Evolutionary conservation across 2,329 filamentous ascomycete species (phyloP).

Genomic region (Penicillium digitatum): DNA sequence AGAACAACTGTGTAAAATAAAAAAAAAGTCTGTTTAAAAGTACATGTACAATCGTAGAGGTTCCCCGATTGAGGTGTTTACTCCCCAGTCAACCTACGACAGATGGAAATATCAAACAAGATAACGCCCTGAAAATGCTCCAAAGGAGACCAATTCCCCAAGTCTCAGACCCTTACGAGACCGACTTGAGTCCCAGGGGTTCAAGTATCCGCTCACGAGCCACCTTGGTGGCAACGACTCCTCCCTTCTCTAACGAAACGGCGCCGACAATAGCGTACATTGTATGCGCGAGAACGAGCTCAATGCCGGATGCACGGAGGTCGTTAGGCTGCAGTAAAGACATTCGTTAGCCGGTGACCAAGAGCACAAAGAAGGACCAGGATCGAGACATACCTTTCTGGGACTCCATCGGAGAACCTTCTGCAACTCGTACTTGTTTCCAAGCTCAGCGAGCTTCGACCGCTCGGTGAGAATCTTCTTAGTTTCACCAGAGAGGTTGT

Average conservation of each 20-base stretch:
- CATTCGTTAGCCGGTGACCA: not conserved
- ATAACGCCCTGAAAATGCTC: constrained; percentile 40
- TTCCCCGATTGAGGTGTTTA: constrained; percentile 16
- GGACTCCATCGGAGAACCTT: constrained; percentile 86
- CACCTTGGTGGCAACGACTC: constrained; percentile 68
- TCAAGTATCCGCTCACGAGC: constrained; percentile 72
- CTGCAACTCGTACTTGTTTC: constrained; percentile 64
- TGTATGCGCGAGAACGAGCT: constrained; percentile 70
- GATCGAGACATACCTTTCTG: constrained; percentile 58
- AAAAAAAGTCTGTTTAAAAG: constrained; percentile 28
- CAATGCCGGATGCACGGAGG: constrained; percentile 66
- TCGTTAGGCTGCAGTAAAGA: constrained; percentile 54
- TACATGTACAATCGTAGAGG: constrained; percentile 33
- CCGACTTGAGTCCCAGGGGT: constrained; percentile 42
- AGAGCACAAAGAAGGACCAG: constrained; percentile 3
- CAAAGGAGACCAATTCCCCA: constrained; percentile 23
- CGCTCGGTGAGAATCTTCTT: constrained; percentile 62
- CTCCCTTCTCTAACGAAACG: constrained; percentile 81
- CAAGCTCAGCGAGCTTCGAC: constrained; percentile 64
- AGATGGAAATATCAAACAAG: constrained; percentile 22
- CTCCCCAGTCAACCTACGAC: constrained; percentile 22
- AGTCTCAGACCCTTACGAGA: constrained; percentile 20
- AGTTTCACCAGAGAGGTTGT: constrained; percentile 62
- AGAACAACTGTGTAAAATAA: not conserved
- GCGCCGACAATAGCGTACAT: constrained; percentile 86